Conservation (phyloP, 108 stramenopile species). For the Fistulifera solaris region DNA sequence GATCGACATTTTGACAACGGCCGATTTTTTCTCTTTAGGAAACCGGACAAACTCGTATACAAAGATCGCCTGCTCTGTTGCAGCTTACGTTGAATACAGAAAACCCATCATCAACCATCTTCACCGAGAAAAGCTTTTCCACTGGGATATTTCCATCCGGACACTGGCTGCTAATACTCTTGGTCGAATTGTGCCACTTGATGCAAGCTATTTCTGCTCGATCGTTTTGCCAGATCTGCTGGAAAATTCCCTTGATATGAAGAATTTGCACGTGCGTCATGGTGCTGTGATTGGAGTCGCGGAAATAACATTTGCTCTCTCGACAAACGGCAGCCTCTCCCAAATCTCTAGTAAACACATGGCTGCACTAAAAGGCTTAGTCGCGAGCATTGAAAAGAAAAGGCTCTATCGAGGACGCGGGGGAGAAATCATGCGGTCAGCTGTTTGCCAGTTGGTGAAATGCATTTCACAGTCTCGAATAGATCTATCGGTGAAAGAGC, state of each 20-base stretch:
- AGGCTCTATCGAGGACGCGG: conserved; percentile 95
- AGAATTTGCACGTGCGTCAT: conserved; percentile 71
- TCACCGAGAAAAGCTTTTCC: conserved; percentile 59
- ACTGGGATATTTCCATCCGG: conserved; percentile 91
- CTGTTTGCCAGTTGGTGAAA: conserved; percentile 89
- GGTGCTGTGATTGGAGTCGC: conserved; percentile 81
- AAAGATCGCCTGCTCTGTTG: conserved; percentile 56
- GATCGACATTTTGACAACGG: conserved; percentile 87
- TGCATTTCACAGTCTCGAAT: conserved; percentile 65
- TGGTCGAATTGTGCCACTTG: conserved; percentile 39
- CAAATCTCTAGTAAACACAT: background rate
- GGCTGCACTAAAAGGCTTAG: conserved; percentile 40
- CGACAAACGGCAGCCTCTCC: conserved; percentile 12
- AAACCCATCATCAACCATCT: conserved; percentile 70
- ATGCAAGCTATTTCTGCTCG: conserved; percentile 40
- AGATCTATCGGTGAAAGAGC: conserved; percentile 64
- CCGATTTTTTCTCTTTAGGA: conserved; percentile 95
- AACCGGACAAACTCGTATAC: conserved; percentile 82
- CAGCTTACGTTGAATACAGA: conserved; percentile 78
- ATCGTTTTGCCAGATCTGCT: conserved; percentile 66
- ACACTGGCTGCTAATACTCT: conserved; percentile 67
- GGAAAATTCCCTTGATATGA: conserved; percentile 37
- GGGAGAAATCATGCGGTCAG: conserved; percentile 89
- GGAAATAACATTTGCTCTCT: conserved; percentile 74
- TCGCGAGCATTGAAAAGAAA: conserved; percentile 85